Base-by-base conservation (phyloP, 2,329 filamentous ascomycete genomes). In the Didymella segeticola region DNA sequence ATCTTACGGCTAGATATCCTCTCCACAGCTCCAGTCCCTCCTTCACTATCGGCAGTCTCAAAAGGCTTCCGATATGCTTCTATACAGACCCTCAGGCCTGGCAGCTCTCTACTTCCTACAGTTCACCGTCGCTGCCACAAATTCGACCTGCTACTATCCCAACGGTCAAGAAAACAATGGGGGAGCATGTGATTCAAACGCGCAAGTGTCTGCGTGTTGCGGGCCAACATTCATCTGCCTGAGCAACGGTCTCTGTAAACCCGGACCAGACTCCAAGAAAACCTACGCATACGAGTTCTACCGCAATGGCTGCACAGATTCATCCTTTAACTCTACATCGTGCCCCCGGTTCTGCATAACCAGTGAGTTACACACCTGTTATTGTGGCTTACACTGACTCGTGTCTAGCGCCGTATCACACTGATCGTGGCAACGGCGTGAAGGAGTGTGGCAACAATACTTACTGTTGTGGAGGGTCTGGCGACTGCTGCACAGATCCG, bases 181-280 rank as follows among this genome's bases (percentile, higher is more conserved):
- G 11, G 30, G 36, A 41, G 52, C 59, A 2, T 67, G 64, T 46
- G 45, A 54, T 23, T 46, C 61, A 10, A 41, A 61, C 29, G 43
- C 54, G 14, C 43, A 47, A 10, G 61, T 64, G 3, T 67, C 64
- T 31, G 27, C 47, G n/a, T 67, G 64, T 42, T 67, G 64, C 45
- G 62, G 62, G 6, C 62, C 61, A 23, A 61, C 57, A 12, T 67
- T 64, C 38, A 30, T 65, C 9, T 67, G 64, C 36, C 47, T 64
- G 15, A 60, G 58, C 36, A 65, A 62, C 23, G 62, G 61, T 1
- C 62, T 67, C 7, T 67, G 64, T 47, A 20, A 48, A 17, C 60
- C 61, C 12, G 61, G 64, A 9, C 55, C 62, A 5, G 59, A 62
- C 12, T 31, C 49, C 3, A 39, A 34, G 36, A 36, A 45, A 23